Evolutionary conservation across 306 rosid genomes (phyloP).

Genomic region (Citrullus mucosospermus): DNA sequence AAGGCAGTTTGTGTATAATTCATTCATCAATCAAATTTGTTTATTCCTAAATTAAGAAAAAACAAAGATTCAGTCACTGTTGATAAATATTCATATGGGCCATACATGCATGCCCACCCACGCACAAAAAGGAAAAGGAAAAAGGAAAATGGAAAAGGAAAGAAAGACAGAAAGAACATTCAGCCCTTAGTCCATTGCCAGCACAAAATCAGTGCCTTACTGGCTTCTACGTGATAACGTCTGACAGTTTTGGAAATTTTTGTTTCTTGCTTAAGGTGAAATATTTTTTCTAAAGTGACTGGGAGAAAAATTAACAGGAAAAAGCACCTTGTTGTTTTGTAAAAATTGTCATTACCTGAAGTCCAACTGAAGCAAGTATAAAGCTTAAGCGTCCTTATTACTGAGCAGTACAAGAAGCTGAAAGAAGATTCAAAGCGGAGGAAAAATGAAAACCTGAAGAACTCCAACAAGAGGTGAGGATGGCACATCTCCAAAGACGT

Average conservation of each 20-base stretch:
- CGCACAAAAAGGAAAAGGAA: too few species aligned
- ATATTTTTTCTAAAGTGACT: too few species aligned
- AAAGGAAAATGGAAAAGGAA: too few species aligned
- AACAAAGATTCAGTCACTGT: too few species aligned
- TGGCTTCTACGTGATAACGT: not conserved
- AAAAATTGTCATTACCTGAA: not conserved
- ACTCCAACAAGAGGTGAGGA: constrained; percentile 85
- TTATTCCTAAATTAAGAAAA: too few species aligned
- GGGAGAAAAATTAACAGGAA: not conserved
- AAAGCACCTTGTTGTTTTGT: not conserved
- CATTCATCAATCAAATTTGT: too few species aligned
- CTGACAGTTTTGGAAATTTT: not conserved
- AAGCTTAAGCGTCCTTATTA: not conserved
- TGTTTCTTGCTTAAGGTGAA: too few species aligned
- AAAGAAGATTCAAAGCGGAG: not conserved
- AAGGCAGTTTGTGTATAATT: too few species aligned
- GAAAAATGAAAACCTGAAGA: constrained; percentile 43
- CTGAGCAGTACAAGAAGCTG: not conserved
- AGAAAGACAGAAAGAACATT: too few species aligned
- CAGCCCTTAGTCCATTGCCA: not conserved
- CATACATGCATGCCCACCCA: too few species aligned
- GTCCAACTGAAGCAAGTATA: not conserved
- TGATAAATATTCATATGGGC: too few species aligned
- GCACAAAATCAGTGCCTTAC: not conserved
- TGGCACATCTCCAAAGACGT: constrained; percentile 84